phyloP scores from a whole-genome alignment of 2,329 filamentous ascomycete species.

The Penicillium rolfsii region DNA sequence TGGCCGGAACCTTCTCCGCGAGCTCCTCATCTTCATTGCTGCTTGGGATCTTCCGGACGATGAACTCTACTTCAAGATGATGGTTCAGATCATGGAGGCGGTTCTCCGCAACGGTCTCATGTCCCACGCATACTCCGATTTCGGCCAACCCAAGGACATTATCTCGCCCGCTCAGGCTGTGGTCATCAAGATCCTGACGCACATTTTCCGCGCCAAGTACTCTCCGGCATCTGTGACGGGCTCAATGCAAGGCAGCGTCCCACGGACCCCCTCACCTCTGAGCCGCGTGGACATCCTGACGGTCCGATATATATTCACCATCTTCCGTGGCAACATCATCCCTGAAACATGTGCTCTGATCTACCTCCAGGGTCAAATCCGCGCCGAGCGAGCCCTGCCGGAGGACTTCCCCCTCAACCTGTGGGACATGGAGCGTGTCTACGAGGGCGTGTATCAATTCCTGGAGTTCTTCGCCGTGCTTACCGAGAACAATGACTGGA shows the following conservation, averaged over 20 bases:
- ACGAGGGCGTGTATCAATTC: slow-evolving; percentile 92
- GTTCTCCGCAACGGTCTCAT: slow-evolving; percentile 87
- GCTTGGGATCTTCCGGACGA: slow-evolving; percentile 95
- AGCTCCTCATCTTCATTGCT: slow-evolving; percentile 93
- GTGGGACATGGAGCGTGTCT: slow-evolving; percentile 97
- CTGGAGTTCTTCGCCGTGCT: slow-evolving; percentile 91
- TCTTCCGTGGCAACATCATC: slow-evolving; percentile 89
- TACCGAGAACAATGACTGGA: slow-evolving; percentile 81
- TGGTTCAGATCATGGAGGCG: slow-evolving; percentile 91
- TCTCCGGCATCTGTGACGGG: slow-evolving; percentile 52
- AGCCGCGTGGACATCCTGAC: slow-evolving; percentile 64
- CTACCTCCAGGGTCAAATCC: slow-evolving; percentile 88
- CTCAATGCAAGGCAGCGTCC: slow-evolving; percentile 56
- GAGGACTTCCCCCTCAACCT: slow-evolving; percentile 91
- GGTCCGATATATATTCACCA: slow-evolving; percentile 88
- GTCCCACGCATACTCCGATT: slow-evolving; percentile 88
- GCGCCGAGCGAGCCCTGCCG: slow-evolving; percentile 72
- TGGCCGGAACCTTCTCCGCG: slow-evolving; percentile 83
- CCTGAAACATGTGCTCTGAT: slow-evolving; percentile 94
- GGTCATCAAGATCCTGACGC: slow-evolving; percentile 84
- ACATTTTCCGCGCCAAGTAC: slow-evolving; percentile 75
- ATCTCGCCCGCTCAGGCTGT: slow-evolving; percentile 95
- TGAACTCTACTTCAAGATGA: slow-evolving; percentile 94
- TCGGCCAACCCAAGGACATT: slow-evolving; percentile 91
- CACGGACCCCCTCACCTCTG: slow-evolving; percentile 60